phyloP scores from a whole-genome alignment of 768 basidiomycete species.

The Mycena amicta region DNA sequence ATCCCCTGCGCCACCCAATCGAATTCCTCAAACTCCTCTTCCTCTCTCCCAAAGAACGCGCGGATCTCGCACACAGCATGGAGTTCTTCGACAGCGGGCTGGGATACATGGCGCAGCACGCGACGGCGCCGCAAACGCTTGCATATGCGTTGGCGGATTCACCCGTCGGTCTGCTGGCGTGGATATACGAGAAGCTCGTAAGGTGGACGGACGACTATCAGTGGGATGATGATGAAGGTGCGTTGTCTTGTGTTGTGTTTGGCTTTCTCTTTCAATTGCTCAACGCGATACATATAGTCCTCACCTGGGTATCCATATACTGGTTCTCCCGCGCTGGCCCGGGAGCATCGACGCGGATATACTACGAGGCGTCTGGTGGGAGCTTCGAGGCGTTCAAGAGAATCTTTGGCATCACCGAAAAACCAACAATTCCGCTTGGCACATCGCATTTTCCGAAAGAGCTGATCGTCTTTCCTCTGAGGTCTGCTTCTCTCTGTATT shows the following conservation, averaged over 20 bases:
- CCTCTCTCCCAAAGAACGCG: slow-evolving; percentile 30
- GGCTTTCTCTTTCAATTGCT: too few relatives aligned
- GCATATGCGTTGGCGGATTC: slow-evolving; percentile 61
- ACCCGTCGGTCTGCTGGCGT: slow-evolving; percentile 54
- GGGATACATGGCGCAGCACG: slow-evolving; percentile 42
- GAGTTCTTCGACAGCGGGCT: slow-evolving; percentile 28
- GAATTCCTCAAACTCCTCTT: slow-evolving; percentile 4
- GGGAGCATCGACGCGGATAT: slow-evolving; percentile 58
- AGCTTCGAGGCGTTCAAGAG: background rate
- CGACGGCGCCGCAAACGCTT: slow-evolving; percentile 54
- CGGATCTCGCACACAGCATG: slow-evolving; percentile 31
- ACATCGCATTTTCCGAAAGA: slow-evolving; percentile 59
- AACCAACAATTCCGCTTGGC: slow-evolving; percentile 45
- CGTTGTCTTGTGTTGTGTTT: background rate
- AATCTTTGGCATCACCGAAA: background rate
- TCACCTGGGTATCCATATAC: slow-evolving; percentile 63
- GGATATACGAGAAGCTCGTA: slow-evolving; percentile 57
- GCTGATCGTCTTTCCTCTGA: slow-evolving; percentile 29
- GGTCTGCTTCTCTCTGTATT: background rate
- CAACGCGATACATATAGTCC: slow-evolving; percentile 39
- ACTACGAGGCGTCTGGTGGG: slow-evolving; percentile 47
- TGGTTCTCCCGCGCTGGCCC: slow-evolving; percentile 63
- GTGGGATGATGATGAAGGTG: slow-evolving; percentile 61
- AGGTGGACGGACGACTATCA: slow-evolving; percentile 54
- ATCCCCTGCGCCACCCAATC: background rate